Evolutionary conservation across 169 alveolate genomes (phyloP), one percentile per base, ranked within the genome.

Genomic region (Neospora caninum): DNA sequence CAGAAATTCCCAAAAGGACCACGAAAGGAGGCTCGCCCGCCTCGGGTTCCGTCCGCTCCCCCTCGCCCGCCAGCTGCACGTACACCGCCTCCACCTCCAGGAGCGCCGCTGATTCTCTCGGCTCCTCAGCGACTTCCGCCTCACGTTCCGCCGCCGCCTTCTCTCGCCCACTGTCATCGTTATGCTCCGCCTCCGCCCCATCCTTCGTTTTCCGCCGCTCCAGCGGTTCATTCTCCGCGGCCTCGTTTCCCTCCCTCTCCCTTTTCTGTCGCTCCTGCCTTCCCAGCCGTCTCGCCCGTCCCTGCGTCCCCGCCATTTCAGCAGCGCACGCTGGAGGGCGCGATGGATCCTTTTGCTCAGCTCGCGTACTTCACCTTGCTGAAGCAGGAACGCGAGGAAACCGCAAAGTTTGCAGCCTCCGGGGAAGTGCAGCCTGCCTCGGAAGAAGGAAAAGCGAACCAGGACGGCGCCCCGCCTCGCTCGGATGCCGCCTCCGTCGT

Each of bases 361-460:
- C 83, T 88, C 58, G 92, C 92, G 58, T 88, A 88, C 92, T 88
- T 88, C 84, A 88, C 92, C 7, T 58, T 88, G 54, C 84, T 88
- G 69, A 49, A 88, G 84, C 92, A 86, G 91, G 49, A 86, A 45
- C 73, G 20, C 49, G 54, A 25, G 45, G 70, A 86, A 36, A 25
- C 16, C 45, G 45, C 20, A 13, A 49, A 49, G 58, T 13, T 49
- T 13, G 13, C 58, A n/a, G n/a, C n/a, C n/a, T n/a, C n/a, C n/a
- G n/a, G n/a, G n/a, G n/a, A n/a, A n/a, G n/a, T n/a, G n/a, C n/a
- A n/a, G n/a, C 58, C 13, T 49, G 4, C 58, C 13, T 49, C 58
- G 13, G 58, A 4, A 49, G 58, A 49, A 13, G 13, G 58, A 4
- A 49, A 49, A 13, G 22, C 58, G 58, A 49, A 13, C n/a, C 31